Evolutionary conservation across 108 stramenopile species (phyloP), one percentile per base, ranked within the genome.

Genomic region (Cylindrotheca fusiformis): DNA sequence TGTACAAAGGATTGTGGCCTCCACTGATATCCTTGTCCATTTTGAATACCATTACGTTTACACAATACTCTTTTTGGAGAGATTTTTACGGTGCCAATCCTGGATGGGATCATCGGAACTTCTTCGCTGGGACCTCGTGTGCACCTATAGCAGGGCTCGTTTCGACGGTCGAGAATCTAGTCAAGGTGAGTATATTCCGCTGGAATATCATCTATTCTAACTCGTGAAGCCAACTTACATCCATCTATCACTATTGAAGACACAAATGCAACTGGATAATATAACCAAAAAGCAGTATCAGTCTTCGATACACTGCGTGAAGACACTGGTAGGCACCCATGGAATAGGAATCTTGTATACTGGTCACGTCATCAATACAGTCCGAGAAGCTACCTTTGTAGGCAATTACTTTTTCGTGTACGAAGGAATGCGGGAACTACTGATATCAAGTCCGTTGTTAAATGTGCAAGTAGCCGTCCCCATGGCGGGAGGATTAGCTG

Each of bases 341-440:
- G 93, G 93, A 22, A 12, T 61, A 4, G 23, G 65, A 0, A 74
- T 88, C 19, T 44, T 96, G 19, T 96, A 93, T 54, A 88, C 90
- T 14, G 92, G 95, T 1, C 89, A 91, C 75, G 70, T 58, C 8
- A 74, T 93, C 47, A 96, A 96, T 68, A 94, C 93, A 23, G 51
- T 84, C 31, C 81, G 93, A 64, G 95, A 96, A 52, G 72, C 73
- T 20, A 67, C 77, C 23, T 96, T 96, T 72, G 63, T 96, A 6
- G 83, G 87, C 24, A 76, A 77, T 27, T 96, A 96, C 58, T 96
- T 96, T 71, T 87, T 77, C 55, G 78, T 84, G 23, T 96, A 96
- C 66, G 95, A 96, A 77, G 92, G 87, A 23, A 74, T 85, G 32
- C 75, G 84, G 48, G 63, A 71, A 30, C 20, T 55, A n/a, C 57